phyloP scores from a whole-genome alignment of 805 yeast genomes.

The Phaffomyces antillensis region DNA sequence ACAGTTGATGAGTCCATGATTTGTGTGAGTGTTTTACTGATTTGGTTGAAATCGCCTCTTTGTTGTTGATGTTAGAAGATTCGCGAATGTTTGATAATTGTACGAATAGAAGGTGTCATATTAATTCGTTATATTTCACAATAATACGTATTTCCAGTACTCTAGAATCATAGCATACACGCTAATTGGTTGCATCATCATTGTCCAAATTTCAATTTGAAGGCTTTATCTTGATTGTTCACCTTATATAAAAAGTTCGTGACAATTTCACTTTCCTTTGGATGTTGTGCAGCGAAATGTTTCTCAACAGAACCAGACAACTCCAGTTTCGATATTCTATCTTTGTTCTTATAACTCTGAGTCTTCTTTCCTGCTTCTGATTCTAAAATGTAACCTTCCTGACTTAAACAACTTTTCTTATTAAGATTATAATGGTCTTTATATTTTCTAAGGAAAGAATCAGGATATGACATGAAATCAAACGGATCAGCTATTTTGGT shows the following conservation, averaged over 20 bases:
- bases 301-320: conserved; percentile 54
- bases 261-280: conserved; percentile 78
- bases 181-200: background rate
- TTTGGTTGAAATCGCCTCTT: background rate
- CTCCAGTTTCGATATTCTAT: conserved; percentile 50
- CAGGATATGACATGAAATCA: conserved; percentile 62
- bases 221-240: conserved; percentile 52
- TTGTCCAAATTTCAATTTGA: conserved; percentile 29
- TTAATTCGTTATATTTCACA: background rate
- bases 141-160: too few relatives aligned
- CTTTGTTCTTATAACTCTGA: conserved; percentile 29
- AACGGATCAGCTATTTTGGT: conserved; percentile 45
- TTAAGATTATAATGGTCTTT: conserved; percentile 50
- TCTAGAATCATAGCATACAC: too few relatives aligned
- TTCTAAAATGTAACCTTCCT: conserved; percentile 62
- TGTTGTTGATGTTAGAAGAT: background rate
- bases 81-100: background rate
- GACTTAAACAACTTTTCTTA: conserved; percentile 53
- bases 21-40: background rate
- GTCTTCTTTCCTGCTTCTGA: conserved; percentile 73
- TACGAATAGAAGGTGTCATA: background rate
- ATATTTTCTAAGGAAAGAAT: conserved; percentile 62
- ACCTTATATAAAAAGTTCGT: conserved; percentile 86
- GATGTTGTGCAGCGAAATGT: conserved; percentile 55
- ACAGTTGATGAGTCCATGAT: conserved; percentile 49